A percentile compares a stretch with the other conserved stretches of the same genome.
These are phyloP conservation scores for Pseudopediastrum boryanum DNA, from an alignment of 139 green algal genomes.

Conservation along the genomic window DNA sequence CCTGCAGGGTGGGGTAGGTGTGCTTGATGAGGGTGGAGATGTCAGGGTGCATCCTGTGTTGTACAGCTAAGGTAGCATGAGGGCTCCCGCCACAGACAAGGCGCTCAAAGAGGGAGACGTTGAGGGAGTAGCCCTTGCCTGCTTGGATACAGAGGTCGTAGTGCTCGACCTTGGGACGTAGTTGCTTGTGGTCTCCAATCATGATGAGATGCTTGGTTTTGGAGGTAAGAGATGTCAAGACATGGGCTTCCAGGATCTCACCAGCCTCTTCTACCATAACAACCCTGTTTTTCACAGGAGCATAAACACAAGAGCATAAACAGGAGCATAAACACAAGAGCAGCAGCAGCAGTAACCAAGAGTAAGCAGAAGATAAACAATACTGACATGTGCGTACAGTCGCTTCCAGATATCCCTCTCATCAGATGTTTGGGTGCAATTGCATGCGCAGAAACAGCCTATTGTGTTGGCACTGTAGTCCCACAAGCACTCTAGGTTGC, in stretches of 20 bases:
- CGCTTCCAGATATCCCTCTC: no score
- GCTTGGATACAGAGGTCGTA: constrained; percentile 62
- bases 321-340: background rate
- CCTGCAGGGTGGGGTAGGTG: constrained; percentile 47
- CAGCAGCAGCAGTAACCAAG: background rate
- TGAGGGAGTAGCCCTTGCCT: constrained; percentile 65
- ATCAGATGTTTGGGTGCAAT: no score
- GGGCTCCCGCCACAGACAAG: constrained; percentile 59
- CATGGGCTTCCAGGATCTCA: constrained; percentile 81
- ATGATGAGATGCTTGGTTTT: constrained; percentile 77
- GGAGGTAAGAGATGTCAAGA: constrained; percentile 62
- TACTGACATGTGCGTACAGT: no score
- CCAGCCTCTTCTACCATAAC: constrained; percentile 84
- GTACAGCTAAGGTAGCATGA: constrained; percentile 56
- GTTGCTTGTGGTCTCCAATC: constrained; percentile 80
- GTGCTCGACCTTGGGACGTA: constrained; percentile 76
- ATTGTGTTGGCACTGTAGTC: no score
- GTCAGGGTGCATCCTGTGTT: constrained; percentile 79
- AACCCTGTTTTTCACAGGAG: constrained; percentile 42
- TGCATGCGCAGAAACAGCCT: no score
- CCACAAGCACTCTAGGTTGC: no score
- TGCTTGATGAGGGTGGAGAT: constrained; percentile 43
- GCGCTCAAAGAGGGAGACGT: constrained; percentile 85
- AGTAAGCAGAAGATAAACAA: no score
- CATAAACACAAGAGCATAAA: constrained; percentile 1